Percentiles rank a stretch among this genome's conserved stretches.
phyloP scores from a whole-genome alignment of 148 eudicot species.

The Silene latifolia region DNA sequence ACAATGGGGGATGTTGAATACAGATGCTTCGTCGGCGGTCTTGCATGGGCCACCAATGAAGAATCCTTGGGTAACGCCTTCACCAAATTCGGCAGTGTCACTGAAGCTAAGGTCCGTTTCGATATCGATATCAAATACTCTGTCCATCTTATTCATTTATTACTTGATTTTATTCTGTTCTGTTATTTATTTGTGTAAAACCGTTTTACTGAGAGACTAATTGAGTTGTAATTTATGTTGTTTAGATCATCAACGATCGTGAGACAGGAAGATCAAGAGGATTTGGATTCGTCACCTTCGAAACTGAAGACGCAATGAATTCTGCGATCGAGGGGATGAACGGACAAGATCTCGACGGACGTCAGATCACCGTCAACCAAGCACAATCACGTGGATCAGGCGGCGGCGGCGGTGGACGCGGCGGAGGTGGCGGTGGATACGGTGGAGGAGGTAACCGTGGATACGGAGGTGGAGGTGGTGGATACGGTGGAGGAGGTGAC shows the following conservation, averaged over 20 bases:
- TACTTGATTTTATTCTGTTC: too few relatives aligned
- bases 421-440: neutral
- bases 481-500: neutral
- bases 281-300: constrained; percentile 74
- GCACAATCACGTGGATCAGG: constrained; percentile 56
- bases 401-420: neutral
- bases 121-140: too few relatives aligned
- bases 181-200: too few relatives aligned
- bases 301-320: constrained; percentile 49
- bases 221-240: neutral
- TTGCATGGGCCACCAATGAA: constrained; percentile 86
- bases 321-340: constrained; percentile 70
- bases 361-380: constrained; percentile 68
- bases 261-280: constrained; percentile 81
- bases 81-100: constrained; percentile 54
- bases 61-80: constrained; percentile 49
- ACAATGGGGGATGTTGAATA: constrained; percentile 51
- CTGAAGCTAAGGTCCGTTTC: constrained; percentile 70
- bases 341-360: constrained; percentile 66
- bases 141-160: too few relatives aligned
- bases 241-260: constrained; percentile 64
- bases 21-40: constrained; percentile 91
- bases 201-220: too few relatives aligned
- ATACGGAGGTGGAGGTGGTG: neutral
- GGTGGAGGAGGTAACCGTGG: neutral